phyloP scores from a whole-genome alignment of 768 basidiomycete species.

The Vararia minispora region DNA sequence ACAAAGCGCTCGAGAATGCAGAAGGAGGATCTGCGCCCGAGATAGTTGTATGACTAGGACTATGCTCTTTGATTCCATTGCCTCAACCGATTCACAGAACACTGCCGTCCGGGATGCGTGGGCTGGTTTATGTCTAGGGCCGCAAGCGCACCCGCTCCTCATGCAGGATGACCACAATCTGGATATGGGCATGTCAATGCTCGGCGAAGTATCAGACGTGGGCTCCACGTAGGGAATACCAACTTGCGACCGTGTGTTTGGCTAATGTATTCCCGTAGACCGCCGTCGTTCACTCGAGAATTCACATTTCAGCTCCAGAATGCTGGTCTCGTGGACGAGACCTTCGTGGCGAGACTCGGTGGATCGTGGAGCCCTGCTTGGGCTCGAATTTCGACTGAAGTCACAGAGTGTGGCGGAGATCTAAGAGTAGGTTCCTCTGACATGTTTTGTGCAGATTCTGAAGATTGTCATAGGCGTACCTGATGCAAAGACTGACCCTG shows the following conservation, averaged over 20 bases:
- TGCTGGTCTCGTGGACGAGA: slow-evolving; percentile 42
- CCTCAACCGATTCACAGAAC: slow-evolving; percentile 7
- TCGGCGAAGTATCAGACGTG: slow-evolving; percentile 10
- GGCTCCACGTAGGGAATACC: too few relatives aligned
- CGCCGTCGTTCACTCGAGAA: slow-evolving; percentile 25
- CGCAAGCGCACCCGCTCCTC: slow-evolving; percentile 5
- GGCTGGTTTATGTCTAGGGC: slow-evolving; percentile 6
- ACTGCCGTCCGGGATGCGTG: slow-evolving; percentile 11
- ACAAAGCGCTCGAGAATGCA: slow-evolving; percentile 36
- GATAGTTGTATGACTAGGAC: too few relatives aligned
- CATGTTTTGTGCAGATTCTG: too few relatives aligned
- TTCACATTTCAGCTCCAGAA: slow-evolving; percentile 45
- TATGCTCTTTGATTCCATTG: too few relatives aligned
- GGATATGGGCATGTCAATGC: slow-evolving; percentile 4
- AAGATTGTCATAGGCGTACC: slow-evolving; percentile 31
- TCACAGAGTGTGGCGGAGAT: slow-evolving; percentile 45
- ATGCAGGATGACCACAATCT: slow-evolving; percentile 11
- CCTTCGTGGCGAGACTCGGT: slow-evolving; percentile 39
- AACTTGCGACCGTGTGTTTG: too few relatives aligned
- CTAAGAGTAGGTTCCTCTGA: slow-evolving; percentile 36
- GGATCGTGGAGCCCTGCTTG: too few relatives aligned
- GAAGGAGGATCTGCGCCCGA: slow-evolving; percentile 37
- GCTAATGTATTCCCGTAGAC: background rate
- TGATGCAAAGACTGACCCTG: slow-evolving; percentile 40
- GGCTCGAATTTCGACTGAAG: slow-evolving; percentile 35